Percentiles rank a stretch among this genome's conserved stretches.
These are phyloP conservation scores for Nidularia pulvinata DNA, from an alignment of 768 basidiomycete genomes.

Conservation along the genomic window DNA sequence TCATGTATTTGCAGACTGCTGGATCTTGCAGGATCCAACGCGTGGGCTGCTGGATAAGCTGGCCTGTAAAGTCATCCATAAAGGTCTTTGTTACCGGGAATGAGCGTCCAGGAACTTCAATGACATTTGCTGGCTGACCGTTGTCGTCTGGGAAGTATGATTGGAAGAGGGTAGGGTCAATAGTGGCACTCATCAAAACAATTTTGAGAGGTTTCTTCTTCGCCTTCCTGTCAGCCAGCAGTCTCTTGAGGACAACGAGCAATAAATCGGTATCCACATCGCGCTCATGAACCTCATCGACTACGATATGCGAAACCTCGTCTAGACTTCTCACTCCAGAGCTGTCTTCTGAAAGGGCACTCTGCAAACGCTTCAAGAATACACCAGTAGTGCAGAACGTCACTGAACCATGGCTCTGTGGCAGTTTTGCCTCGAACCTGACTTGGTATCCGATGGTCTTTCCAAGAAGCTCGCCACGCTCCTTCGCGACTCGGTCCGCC, in stretches of 20 bases:
- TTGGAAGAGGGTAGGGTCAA: constrained; percentile 89
- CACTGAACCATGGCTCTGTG: constrained; percentile 80
- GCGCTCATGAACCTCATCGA: constrained; percentile 97
- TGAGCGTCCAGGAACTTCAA: constrained; percentile 89
- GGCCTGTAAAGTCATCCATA: constrained; percentile 73
- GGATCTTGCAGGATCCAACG: constrained; percentile 75
- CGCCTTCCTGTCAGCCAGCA: constrained; percentile 72
- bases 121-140: constrained; percentile 62
- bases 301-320: constrained; percentile 84
- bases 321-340: constrained; percentile 50
- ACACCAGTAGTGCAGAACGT: constrained; percentile 95
- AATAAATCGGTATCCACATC: constrained; percentile 92
- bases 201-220: constrained; percentile 78
- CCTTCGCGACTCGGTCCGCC: constrained; percentile 88
- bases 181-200: constrained; percentile 95
- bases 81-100: constrained; percentile 86
- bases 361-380: constrained; percentile 85
- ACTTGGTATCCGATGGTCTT: constrained; percentile 87
- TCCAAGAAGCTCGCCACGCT: constrained; percentile 77
- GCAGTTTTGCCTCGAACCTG: constrained; percentile 82
- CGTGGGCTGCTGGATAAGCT: constrained; percentile 39
- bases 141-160: constrained; percentile 75
- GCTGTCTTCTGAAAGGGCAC: constrained; percentile 49
- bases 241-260: constrained; percentile 85
- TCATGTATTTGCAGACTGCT: constrained; percentile 68